These are phyloP conservation scores for Tremellales sp. DNA, from an alignment of 1,284 basidiomycete genomes.

Conservation along the genomic window DNA sequence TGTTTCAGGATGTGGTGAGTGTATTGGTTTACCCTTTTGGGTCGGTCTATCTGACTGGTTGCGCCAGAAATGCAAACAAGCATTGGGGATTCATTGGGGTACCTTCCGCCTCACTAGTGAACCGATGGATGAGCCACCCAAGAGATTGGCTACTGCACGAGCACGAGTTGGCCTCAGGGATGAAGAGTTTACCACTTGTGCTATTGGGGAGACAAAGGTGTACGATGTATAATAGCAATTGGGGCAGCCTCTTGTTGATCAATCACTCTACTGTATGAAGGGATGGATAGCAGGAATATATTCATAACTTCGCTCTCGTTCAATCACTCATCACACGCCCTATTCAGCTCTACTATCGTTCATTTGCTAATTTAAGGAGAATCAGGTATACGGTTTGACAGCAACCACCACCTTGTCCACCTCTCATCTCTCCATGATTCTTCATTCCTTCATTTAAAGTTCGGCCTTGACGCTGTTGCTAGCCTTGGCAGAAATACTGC, in stretches of 20 bases:
- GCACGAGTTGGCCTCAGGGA: constrained; percentile 54
- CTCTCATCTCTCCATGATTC: background rate
- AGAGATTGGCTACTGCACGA: constrained; percentile 54
- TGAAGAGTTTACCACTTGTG: constrained; percentile 56
- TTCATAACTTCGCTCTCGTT: constrained; percentile 1
- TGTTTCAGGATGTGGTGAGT: constrained; percentile 59
- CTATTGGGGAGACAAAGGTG: constrained; percentile 55
- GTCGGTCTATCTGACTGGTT: background rate
- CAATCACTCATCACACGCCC: too few species aligned
- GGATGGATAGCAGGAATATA: too few species aligned
- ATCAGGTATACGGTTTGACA: background rate
- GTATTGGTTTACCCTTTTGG: background rate
- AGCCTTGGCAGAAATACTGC: constrained; percentile 31
- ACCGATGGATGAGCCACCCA: constrained; percentile 59
- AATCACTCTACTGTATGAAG: too few species aligned
- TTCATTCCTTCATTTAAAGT: constrained; percentile 17
- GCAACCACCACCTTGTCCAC: background rate
- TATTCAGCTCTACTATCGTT: too few species aligned
- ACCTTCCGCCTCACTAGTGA: constrained; percentile 52
- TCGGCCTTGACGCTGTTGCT: constrained; percentile 34
- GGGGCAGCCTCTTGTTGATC: background rate
- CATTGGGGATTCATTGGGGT: constrained; percentile 68
- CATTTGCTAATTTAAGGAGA: too few species aligned
- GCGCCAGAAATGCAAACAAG: constrained; percentile 50
- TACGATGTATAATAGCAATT: constrained; percentile 12